Evolutionary conservation across 148 eudicot genomes (phyloP).

Genomic region (Euryodendron excelsum): DNA sequence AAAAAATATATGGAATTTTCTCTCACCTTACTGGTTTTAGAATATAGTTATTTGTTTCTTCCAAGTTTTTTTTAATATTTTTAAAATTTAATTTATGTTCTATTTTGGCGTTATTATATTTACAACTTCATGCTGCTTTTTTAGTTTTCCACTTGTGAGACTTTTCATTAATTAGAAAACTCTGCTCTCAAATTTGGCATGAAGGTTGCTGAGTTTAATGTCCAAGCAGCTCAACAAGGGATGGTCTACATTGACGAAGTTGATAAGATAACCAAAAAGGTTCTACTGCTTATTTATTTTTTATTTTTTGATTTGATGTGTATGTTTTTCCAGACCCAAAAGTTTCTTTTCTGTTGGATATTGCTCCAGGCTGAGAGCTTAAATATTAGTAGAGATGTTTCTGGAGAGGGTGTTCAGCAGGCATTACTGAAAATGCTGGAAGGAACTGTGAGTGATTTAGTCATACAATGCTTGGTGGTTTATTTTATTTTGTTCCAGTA

Average conservation of each 20-base stretch:
- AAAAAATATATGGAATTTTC: neutral
- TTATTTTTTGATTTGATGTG: neutral
- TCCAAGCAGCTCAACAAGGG: slow-evolving; percentile 93
- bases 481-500: neutral
- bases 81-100: neutral
- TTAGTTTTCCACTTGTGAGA: neutral
- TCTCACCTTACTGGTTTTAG: neutral
- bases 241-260: slow-evolving; percentile 94
- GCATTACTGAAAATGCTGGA: slow-evolving; percentile 92
- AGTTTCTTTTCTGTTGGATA: neutral
- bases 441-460: slow-evolving; percentile 74
- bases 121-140: slow-evolving; percentile 1
- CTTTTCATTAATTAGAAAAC: slow-evolving; percentile 6
- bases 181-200: slow-evolving; percentile 18
- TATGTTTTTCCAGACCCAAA: neutral
- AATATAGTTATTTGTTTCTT: neutral
- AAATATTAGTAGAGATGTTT: slow-evolving; percentile 86
- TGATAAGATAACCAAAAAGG: slow-evolving; percentile 94
- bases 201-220: slow-evolving; percentile 83
- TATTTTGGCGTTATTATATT: neutral
- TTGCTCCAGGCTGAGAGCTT: slow-evolving; percentile 71
- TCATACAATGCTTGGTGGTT: neutral
- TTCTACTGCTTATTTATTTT: slow-evolving; percentile 17
- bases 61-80: neutral
- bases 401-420: slow-evolving; percentile 98